Evolutionary conservation across 2,329 filamentous ascomycete genomes (phyloP).

Genomic region (Didymosphaeria variabile): DNA sequence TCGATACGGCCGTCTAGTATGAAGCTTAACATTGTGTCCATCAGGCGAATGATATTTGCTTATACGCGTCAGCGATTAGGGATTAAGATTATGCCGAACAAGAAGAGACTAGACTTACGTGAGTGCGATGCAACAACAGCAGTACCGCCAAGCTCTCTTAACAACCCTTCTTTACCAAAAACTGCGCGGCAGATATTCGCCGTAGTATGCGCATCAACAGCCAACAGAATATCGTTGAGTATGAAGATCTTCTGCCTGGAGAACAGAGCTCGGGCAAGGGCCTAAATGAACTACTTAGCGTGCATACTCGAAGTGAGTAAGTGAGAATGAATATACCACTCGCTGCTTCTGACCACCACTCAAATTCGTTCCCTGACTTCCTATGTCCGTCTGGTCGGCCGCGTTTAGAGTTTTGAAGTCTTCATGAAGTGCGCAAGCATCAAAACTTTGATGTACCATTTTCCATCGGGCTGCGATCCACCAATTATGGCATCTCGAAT

Average conservation of each 20-base stretch:
- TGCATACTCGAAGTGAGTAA: neutral
- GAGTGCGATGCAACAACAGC: slow-evolving; percentile 9
- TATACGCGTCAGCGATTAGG: neutral
- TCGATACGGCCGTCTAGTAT: slow-evolving; percentile 2
- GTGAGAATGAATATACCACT: slow-evolving; percentile 30
- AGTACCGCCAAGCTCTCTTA: slow-evolving; percentile 11
- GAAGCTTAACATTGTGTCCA: slow-evolving; percentile 7
- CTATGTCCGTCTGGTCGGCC: slow-evolving; percentile 52
- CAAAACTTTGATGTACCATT: slow-evolving; percentile 38
- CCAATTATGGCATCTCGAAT: slow-evolving; percentile 29
- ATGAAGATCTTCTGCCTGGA: slow-evolving; percentile 54
- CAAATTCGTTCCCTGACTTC: slow-evolving; percentile 57
- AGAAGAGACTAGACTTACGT: neutral
- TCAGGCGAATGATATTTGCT: slow-evolving; percentile 11
- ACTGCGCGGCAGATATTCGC: slow-evolving; percentile 10
- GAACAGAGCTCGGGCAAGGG: slow-evolving; percentile 60
- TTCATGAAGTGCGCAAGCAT: slow-evolving; percentile 28
- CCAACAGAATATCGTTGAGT: slow-evolving; percentile 58
- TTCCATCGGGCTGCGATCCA: slow-evolving; percentile 26
- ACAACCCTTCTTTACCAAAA: slow-evolving; percentile 3
- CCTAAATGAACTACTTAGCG: neutral
- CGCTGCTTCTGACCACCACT: slow-evolving; percentile 61
- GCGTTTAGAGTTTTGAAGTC: slow-evolving; percentile 22
- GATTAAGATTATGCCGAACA: neutral
- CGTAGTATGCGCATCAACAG: slow-evolving; percentile 47